Conservation (phyloP, 768 basidiomycete species). For the Lyophyllum atratum region DNA sequence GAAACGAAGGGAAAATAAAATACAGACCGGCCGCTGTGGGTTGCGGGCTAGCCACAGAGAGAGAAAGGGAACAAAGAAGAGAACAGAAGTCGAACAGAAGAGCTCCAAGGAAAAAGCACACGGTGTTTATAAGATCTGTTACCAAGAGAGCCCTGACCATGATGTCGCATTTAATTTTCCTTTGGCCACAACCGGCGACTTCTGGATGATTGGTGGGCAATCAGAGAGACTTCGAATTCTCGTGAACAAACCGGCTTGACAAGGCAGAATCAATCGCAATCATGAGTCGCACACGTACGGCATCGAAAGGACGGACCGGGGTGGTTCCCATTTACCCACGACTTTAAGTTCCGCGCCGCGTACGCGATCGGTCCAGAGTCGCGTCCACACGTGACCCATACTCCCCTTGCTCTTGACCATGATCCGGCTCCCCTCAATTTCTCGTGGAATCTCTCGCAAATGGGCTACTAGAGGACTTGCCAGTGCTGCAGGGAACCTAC, state of each 20-base stretch:
- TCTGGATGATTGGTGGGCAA: not conserved
- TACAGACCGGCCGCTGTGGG: conserved; percentile 24
- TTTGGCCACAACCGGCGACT: not conserved
- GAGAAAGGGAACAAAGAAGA: conserved; percentile 25
- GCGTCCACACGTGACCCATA: conserved; percentile 21
- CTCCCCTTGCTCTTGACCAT: conserved; percentile 22
- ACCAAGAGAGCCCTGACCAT: not conserved
- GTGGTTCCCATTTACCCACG: not conserved
- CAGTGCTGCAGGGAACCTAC: conserved; percentile 30
- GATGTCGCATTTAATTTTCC: conserved; percentile 1
- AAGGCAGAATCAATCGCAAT: not conserved
- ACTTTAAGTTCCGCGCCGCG: conserved; percentile 8
- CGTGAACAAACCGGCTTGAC: not conserved
- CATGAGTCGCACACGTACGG: not conserved
- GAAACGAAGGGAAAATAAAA: conserved; percentile 20
- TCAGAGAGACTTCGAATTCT: not conserved
- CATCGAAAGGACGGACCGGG: not conserved
- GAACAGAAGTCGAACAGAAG: conserved; percentile 7
- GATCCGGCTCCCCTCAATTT: conserved; percentile 25
- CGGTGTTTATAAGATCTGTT: conserved; percentile 7
- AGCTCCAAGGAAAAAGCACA: not conserved
- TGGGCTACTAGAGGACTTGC: conserved; percentile 18
- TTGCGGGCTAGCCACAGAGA: conserved; percentile 38
- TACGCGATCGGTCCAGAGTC: conserved; percentile 8
- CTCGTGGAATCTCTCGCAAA: conserved; percentile 21